Evolutionary conservation across 148 eudicot genomes (phyloP), one percentile per base, ranked within the genome.

Genomic region (Pharnaceum exiguum): DNA sequence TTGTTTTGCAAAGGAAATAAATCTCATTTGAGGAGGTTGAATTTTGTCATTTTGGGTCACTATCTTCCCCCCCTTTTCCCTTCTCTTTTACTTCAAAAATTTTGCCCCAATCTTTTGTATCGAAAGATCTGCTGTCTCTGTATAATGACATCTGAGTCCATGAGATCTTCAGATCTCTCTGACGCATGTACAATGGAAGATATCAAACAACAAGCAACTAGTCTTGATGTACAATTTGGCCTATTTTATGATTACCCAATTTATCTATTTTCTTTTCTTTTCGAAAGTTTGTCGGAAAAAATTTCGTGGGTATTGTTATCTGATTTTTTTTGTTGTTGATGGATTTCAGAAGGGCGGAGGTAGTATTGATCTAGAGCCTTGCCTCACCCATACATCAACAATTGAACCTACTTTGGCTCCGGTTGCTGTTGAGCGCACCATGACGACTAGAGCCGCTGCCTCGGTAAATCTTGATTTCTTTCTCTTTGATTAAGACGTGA

Each of bases 381-480:
- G 99, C 64, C 89, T 89, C 51, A 78, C 90, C 13, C 91, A 93
- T 67, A 81, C 99, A 42, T 93, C 99, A 57, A 82, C 95, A 12
- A 75, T 93, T 68, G 99, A 93, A 83, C 96, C 99, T 66, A 93
- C 99, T 55, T 78, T 93, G 70, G 99, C 96, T 54, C 99, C 99
- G 21, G 96, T 93, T 59, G 90, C 87, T 39, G 96, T 85, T 62
- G 98, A 93, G 74, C 90, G 95, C 49, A 88, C 96, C 51, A 93
- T 88, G 98, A 93, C 96, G 9, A 93, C 98, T 38, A 66, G 98
- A 57, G 98, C 98, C 57, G 98, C 98, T 55, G 98, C 98, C 68
- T 93, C 90, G 80, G 98, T 91, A 91, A 51, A 3, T 63, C 51
- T 33, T 27, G 7, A 22, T 31, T 25, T 21, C 29, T 48, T 39